Conservation (phyloP, 2,329 filamentous ascomycete genomes). For the Stemphylium vesicarium region DNA sequence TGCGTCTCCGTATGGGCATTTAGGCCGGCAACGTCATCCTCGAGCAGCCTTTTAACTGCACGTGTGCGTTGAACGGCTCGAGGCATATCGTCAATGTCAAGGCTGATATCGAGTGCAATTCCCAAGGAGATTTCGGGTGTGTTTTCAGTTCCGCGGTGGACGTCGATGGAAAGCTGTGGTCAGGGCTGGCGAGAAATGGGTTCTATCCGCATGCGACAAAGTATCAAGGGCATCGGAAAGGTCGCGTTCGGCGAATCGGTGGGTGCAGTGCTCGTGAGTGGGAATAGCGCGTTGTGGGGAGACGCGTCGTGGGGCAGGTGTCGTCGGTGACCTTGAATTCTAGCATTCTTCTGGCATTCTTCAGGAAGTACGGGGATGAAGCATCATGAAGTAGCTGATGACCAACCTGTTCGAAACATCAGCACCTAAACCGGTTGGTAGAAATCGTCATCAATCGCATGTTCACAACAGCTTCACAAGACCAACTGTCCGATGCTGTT, state of each 20-base stretch:
- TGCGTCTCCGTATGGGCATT: conserved; percentile 1
- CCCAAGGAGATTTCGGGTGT: neutral
- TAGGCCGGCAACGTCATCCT: conserved; percentile 7
- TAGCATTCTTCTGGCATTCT: neutral
- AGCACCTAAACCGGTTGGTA: neutral
- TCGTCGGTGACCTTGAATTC: neutral
- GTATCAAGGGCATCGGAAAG: neutral
- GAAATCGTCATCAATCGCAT: neutral
- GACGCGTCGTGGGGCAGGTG: conserved; percentile 20
- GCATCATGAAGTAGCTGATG: too few relatives aligned
- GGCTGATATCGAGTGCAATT: neutral
- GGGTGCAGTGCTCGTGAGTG: neutral
- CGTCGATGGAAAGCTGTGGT: neutral
- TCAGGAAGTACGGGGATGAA: too few relatives aligned
- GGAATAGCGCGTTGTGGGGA: conserved; percentile 4
- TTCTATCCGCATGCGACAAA: neutral
- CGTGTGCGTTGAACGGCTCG: conserved; percentile 4
- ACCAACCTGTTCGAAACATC: too few relatives aligned
- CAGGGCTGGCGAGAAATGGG: neutral
- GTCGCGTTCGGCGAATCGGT: neutral
- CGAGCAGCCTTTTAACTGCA: conserved; percentile 9
- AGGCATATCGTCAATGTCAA: neutral
- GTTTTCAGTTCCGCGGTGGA: neutral
- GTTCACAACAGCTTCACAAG: conserved; percentile 2
- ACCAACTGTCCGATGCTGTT: neutral